Conservation (phyloP, 2,329 filamentous ascomycete species). For the Calcarisporium arbuscula region DNA sequence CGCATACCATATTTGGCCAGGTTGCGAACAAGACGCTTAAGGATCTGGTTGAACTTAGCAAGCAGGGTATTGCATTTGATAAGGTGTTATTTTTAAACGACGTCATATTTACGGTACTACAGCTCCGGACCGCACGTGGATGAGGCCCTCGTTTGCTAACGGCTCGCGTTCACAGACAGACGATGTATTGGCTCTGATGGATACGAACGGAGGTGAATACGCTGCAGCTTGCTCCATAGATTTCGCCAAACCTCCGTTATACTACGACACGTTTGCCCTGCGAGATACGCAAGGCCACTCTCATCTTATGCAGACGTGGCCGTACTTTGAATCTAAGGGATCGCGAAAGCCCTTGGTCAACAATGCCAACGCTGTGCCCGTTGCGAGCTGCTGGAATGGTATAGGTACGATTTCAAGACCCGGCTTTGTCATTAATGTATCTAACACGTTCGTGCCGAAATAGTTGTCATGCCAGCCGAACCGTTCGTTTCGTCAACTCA, state of each 20-base stretch:
- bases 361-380: slow-evolving; percentile 38
- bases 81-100: slow-evolving; percentile 58
- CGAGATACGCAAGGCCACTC: slow-evolving; percentile 46
- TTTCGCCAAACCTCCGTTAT: slow-evolving; percentile 45
- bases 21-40: slow-evolving; percentile 55
- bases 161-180: slow-evolving; percentile 31
- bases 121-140: too few relatives aligned
- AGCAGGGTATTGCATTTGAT: slow-evolving; percentile 47
- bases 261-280: slow-evolving; percentile 59
- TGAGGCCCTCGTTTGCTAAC: slow-evolving; percentile 1
- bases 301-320: slow-evolving; percentile 49
- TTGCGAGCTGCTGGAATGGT: slow-evolving; percentile 40
- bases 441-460: too few relatives aligned
- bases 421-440: neutral
- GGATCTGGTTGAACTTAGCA: slow-evolving; percentile 46
- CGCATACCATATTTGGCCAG: slow-evolving; percentile 63
- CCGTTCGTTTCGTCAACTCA: slow-evolving; percentile 43
- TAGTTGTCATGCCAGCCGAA: slow-evolving; percentile 44
- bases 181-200: slow-evolving; percentile 49
- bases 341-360: slow-evolving; percentile 49
- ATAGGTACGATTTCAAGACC: slow-evolving; percentile 23
- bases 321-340: slow-evolving; percentile 45
- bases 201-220: slow-evolving; percentile 52
- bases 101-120: slow-evolving; percentile 49
- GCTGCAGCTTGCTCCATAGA: slow-evolving; percentile 58